Base-by-base conservation (phyloP, 2,329 filamentous ascomycete genomes). In the Aciculosporium take region DNA sequence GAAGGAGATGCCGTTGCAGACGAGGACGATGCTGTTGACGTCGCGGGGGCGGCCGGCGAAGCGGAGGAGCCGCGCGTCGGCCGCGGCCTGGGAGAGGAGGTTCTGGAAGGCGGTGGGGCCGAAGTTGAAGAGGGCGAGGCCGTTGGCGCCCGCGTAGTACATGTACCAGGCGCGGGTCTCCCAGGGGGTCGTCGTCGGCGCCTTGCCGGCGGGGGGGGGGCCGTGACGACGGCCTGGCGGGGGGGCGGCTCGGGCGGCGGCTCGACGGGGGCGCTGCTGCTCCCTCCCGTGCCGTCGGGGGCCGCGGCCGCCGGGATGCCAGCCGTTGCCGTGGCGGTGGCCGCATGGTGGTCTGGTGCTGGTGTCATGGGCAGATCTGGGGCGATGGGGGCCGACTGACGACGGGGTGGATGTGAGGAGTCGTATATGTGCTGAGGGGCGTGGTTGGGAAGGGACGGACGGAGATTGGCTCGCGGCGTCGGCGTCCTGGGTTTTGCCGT, bases 111-210 rank as follows among this genome's bases (percentile, higher is more conserved):
- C 72, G 2, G 75, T 78, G 1, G 74, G 74, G 3, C 68, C 76
- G 53, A 79, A 80, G 53, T 77, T 80, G 68, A 79, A 79, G 38
- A 72, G 62, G 7, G 68, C 68, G 46, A 68, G 67, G 5, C 77
- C 77, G 55, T 81, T 81, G 53, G 79, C 74, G 36, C 78, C 78
- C 39, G 81, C 69, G 53, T 81, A 81, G 57, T 81, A 81, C 27
- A 49, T 44, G 41, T 59, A 58, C 51, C 51, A 56, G 3, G 52
- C 46, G 37, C 48, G 44, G 6, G 54, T 51, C 21, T 56, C 53
- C 25, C 44, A 42, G 8, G 9, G 39, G 30, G 68, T 36, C 17
- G 45, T 47, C 15, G 41, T 25, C 17, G 45, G 45, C 31, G 38
- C 24, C 40, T 8, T 38, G 32, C 28, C 43, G 35, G 29, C 41